Conservation (phyloP, 371 early-diverging fungal species). For the Umbelopsis sp. region DNA sequence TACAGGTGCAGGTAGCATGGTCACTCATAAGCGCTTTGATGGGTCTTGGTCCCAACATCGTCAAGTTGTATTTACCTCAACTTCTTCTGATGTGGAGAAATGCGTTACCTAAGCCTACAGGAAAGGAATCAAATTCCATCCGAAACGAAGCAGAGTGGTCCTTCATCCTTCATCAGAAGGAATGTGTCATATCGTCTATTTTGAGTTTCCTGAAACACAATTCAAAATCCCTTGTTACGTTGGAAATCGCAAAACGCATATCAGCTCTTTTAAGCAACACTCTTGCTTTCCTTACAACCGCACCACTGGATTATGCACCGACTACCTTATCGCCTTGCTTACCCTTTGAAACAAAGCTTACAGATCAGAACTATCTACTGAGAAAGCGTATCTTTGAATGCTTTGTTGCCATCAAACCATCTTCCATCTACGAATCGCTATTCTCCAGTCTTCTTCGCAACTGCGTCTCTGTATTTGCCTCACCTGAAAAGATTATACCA, state of each 20-base stretch:
- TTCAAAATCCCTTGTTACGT: constrained; percentile 62
- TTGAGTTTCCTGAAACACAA: constrained; percentile 77
- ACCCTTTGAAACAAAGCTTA: constrained; percentile 48
- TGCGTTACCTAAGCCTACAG: constrained; percentile 66
- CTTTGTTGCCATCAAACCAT: constrained; percentile 68
- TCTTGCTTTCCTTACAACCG: constrained; percentile 64
- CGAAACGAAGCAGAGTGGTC: constrained; percentile 73
- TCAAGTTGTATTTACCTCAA: constrained; percentile 81
- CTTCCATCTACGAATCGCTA: constrained; percentile 69
- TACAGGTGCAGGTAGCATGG: constrained; percentile 84
- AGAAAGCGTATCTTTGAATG: constrained; percentile 76
- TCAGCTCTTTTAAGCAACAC: constrained; percentile 80
- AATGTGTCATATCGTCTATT: constrained; percentile 74
- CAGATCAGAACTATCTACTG: constrained; percentile 67
- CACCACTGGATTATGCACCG: constrained; percentile 56
- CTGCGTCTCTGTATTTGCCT: constrained; percentile 55
- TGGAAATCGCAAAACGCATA: constrained; percentile 83
- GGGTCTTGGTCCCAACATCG: constrained; percentile 82
- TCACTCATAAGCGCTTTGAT: constrained; percentile 77
- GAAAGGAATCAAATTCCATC: constrained; percentile 58
- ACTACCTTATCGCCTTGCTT: constrained; percentile 46
- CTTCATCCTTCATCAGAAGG: constrained; percentile 66
- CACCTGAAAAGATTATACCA: constrained; percentile 55
- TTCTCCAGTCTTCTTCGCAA: constrained; percentile 62
- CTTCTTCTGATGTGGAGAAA: constrained; percentile 73